phyloP scores from a whole-genome alignment of 306 rosid species.

The Trifolium dubium region DNA sequence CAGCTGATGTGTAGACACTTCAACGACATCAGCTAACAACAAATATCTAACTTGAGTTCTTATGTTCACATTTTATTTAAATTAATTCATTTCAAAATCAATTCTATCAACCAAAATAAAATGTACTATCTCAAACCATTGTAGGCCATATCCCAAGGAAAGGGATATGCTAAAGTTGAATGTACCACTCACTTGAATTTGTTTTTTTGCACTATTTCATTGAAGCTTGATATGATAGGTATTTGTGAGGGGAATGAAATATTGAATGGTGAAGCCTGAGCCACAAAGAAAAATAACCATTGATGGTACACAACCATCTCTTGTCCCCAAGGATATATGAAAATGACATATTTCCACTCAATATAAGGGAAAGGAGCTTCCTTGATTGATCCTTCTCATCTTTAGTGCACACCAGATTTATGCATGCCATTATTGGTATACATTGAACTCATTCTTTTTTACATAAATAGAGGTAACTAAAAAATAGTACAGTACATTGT shows the following conservation, averaged over 20 bases:
- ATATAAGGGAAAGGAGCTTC: conserved; percentile 48
- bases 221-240: background rate
- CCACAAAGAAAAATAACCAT: conserved; percentile 39
- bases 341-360: conserved; percentile 54
- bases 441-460: conserved; percentile 36
- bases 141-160: background rate
- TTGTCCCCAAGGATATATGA: conserved; percentile 54
- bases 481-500: background rate
- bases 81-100: background rate
- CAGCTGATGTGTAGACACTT: no score
- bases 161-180: background rate
- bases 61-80: background rate
- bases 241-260: conserved; percentile 3
- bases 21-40: no score
- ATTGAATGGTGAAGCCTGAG: conserved; percentile 22
- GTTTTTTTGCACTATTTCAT: background rate
- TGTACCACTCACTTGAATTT: background rate
- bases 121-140: background rate
- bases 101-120: background rate
- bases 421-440: conserved; percentile 40
- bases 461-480: background rate
- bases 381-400: conserved; percentile 47
- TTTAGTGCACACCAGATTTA: conserved; percentile 60
- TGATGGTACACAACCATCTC: conserved; percentile 47
- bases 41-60: no score